These are phyloP conservation scores for Lecanoromycetidae sp. DNA, from an alignment of 2,329 filamentous ascomycete species.

Conservation along the genomic window DNA sequence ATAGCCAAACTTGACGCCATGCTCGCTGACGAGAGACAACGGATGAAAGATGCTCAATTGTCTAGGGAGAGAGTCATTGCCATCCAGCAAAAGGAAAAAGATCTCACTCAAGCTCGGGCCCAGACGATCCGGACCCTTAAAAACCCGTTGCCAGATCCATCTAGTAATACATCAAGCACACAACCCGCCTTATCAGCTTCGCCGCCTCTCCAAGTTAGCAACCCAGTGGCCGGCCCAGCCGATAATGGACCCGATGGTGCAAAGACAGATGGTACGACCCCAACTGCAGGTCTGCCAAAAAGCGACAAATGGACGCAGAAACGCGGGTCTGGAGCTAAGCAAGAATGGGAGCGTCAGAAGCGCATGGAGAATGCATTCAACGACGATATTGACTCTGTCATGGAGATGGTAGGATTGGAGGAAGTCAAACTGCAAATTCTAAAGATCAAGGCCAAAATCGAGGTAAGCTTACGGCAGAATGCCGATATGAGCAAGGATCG, in stretches of 20 bases:
- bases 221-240: too few species aligned
- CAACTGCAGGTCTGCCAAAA: neutral
- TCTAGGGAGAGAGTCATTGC: slow-evolving; percentile 19
- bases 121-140: neutral
- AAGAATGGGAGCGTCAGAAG: slow-evolving; percentile 55
- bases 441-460: slow-evolving; percentile 49
- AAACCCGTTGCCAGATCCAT: neutral
- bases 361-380: slow-evolving; percentile 39
- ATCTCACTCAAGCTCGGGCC: neutral
- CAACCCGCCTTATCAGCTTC: too few species aligned
- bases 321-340: slow-evolving; percentile 17
- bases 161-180: too few species aligned
- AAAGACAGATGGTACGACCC: neutral
- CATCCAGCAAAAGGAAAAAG: neutral
- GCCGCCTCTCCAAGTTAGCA: too few species aligned
- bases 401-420: slow-evolving; percentile 61
- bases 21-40: slow-evolving; percentile 35
- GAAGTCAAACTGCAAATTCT: slow-evolving; percentile 54
- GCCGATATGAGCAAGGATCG: slow-evolving; percentile 46
- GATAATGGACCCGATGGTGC: too few species aligned
- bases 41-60: slow-evolving; percentile 7
- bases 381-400: slow-evolving; percentile 47
- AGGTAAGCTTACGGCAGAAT: slow-evolving; percentile 46
- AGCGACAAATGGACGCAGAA: neutral
- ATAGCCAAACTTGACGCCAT: neutral